Conservation (phyloP, 805 yeast genomes). For the Lachancea fermentati region DNA sequence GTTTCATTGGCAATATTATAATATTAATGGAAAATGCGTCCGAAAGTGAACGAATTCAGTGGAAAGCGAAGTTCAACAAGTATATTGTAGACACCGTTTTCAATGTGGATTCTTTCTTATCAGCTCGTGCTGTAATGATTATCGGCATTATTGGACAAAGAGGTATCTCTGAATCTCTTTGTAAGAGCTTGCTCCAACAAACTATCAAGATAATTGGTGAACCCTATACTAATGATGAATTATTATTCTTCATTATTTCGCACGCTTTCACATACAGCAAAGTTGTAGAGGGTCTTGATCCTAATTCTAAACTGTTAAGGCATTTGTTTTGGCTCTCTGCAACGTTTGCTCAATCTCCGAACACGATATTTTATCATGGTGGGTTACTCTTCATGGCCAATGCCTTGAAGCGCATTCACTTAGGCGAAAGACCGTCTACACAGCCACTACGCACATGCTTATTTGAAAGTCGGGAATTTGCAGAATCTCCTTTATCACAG, state of each 20-base stretch:
- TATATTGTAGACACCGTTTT: constrained; percentile 59
- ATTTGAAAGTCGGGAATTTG: constrained; percentile 36
- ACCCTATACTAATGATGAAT: constrained; percentile 31
- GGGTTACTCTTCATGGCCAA: constrained; percentile 36
- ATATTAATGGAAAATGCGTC: constrained; percentile 46
- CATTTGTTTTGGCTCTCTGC: constrained; percentile 37
- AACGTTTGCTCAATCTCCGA: constrained; percentile 30
- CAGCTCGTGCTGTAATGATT: constrained; percentile 61
- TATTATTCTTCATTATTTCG: constrained; percentile 30
- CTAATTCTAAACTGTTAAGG: constrained; percentile 26
- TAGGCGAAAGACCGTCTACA: constrained; percentile 27
- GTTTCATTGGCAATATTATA: constrained; percentile 51
- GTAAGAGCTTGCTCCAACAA: constrained; percentile 27
- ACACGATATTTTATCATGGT: constrained; percentile 36
- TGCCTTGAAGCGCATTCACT: constrained; percentile 30
- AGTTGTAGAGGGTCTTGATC: constrained; percentile 35
- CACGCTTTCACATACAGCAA: constrained; percentile 38
- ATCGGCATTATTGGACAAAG: constrained; percentile 62
- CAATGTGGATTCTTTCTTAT: constrained; percentile 49
- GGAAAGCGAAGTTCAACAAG: constrained; percentile 63
- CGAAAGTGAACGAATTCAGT: constrained; percentile 42
- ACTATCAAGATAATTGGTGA: constrained; percentile 33
- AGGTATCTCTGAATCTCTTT: constrained; percentile 56
- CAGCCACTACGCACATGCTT: constrained; percentile 27
- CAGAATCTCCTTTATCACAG: constrained; percentile 33